These are phyloP conservation scores for Amniculicola lignicola DNA, from an alignment of 495 filamentous ascomycete species.

Conservation along the genomic window DNA sequence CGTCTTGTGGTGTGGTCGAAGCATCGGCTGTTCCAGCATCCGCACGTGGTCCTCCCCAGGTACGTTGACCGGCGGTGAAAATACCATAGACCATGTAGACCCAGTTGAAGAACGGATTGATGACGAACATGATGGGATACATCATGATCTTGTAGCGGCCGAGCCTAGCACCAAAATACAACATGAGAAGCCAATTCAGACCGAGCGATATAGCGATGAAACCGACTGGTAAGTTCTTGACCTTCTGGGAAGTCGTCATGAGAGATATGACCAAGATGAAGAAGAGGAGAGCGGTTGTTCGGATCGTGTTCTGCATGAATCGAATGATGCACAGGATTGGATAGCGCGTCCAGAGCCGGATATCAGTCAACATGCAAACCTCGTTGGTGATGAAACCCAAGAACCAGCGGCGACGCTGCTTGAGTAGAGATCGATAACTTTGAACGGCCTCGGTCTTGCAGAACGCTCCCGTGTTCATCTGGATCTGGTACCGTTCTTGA, in stretches of 20 bases:
- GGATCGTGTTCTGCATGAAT: conserved; percentile 95
- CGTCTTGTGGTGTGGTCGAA: conserved; percentile 76
- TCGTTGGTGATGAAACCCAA: conserved; percentile 98
- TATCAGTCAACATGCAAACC: conserved; percentile 96
- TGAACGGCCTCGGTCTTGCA: conserved; percentile 98
- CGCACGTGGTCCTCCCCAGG: conserved; percentile 92
- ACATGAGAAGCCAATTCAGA: conserved; percentile 92
- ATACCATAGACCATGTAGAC: conserved; percentile 87
- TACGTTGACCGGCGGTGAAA: conserved; percentile 91
- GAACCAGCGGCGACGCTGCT: conserved; percentile 96
- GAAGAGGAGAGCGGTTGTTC: conserved; percentile 91
- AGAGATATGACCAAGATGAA: conserved; percentile 91
- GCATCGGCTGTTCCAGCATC: conserved; percentile 83
- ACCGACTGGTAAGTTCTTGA: conserved; percentile 78
- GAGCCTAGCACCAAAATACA: conserved; percentile 88
- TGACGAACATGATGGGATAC: conserved; percentile 91
- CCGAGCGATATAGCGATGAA: conserved; percentile 95
- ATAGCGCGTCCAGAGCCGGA: conserved; percentile 86
- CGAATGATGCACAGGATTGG: conserved; percentile 84
- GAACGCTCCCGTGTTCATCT: conserved; percentile 95
- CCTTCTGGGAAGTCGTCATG: conserved; percentile 74
- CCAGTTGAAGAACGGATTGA: conserved; percentile 99
- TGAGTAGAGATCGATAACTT: conserved; percentile 78
- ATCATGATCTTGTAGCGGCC: conserved; percentile 89
- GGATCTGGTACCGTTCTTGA: conserved; percentile 87